A percentile compares a stretch with the other conserved stretches of the same genome.
Conservation (phyloP, 2,329 filamentous ascomycete species). For the Neopestalotiopsis sp. region DNA sequence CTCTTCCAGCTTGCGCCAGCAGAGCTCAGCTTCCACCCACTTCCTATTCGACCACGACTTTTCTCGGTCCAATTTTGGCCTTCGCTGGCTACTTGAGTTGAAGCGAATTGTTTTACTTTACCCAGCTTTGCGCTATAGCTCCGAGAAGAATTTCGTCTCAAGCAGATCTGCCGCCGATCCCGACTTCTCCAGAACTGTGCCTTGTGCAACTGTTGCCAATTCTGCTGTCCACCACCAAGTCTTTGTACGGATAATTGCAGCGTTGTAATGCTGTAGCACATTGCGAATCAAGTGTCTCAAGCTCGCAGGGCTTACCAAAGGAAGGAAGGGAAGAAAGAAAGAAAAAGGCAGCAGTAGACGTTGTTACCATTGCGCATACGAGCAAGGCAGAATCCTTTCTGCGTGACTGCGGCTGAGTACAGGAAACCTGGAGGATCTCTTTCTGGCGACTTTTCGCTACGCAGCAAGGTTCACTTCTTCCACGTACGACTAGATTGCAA, state of each 20-base stretch:
- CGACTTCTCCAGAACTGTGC: not conserved
- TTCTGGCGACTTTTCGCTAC: not conserved
- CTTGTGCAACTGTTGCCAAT: not conserved
- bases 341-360: not conserved
- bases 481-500: constrained; percentile 1
- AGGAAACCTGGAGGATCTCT: not conserved
- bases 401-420: not conserved
- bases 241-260: constrained; percentile 29
- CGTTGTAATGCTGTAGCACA: constrained; percentile 30
- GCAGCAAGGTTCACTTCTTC: not conserved
- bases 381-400: not conserved
- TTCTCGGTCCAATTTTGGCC: not conserved
- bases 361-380: not conserved
- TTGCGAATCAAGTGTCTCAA: constrained; percentile 17
- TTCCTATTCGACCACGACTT: not conserved
- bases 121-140: not conserved
- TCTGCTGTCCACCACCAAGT: not conserved
- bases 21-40: not conserved
- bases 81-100: not conserved
- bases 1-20: not conserved
- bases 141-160: constrained; percentile 18
- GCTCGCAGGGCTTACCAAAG: not conserved
- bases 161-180: not conserved
- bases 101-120: not conserved
- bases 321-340: not conserved